phyloP scores from a whole-genome alignment of 176 grass and related monocot species.

The Lolium rigidum region DNA sequence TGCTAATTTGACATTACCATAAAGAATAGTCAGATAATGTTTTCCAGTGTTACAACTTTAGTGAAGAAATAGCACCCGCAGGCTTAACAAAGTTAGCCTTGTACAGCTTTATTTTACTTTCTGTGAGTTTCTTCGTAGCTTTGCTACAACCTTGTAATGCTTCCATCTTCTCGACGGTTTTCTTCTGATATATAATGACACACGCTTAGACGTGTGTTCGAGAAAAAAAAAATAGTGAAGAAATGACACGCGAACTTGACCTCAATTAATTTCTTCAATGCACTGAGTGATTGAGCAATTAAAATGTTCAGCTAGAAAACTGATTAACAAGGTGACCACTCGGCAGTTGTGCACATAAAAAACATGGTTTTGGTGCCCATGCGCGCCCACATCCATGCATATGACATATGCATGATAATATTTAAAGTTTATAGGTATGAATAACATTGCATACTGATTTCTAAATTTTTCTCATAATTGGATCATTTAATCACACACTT shows the following conservation, averaged over 20 bases:
- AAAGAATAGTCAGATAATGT: constrained; percentile 1
- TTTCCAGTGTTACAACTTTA: not conserved
- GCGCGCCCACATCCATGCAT: not conserved
- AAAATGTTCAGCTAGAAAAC: not conserved
- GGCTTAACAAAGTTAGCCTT: too few relatives aligned
- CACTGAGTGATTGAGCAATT: not conserved
- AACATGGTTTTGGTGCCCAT: not conserved
- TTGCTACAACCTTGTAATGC: too few relatives aligned
- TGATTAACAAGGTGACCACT: not conserved
- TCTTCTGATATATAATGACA: too few relatives aligned
- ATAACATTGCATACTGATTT: constrained; percentile 5
- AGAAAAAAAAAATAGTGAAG: not conserved
- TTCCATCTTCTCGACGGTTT: too few relatives aligned
- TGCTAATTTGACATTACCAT: not conserved
- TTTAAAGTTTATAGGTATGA: not conserved
- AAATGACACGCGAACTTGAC: constrained; percentile 3
- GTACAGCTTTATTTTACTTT: too few relatives aligned
- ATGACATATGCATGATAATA: not conserved
- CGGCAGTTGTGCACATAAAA: not conserved
- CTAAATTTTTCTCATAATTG: not conserved
- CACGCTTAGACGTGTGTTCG: too few relatives aligned
- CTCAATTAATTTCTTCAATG: not conserved
- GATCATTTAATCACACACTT: not conserved
- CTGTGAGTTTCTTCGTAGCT: too few relatives aligned
- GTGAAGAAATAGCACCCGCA: too few relatives aligned